Conservation (phyloP, 352 stramenopile species). For the Globisporangium yorkense region DNA sequence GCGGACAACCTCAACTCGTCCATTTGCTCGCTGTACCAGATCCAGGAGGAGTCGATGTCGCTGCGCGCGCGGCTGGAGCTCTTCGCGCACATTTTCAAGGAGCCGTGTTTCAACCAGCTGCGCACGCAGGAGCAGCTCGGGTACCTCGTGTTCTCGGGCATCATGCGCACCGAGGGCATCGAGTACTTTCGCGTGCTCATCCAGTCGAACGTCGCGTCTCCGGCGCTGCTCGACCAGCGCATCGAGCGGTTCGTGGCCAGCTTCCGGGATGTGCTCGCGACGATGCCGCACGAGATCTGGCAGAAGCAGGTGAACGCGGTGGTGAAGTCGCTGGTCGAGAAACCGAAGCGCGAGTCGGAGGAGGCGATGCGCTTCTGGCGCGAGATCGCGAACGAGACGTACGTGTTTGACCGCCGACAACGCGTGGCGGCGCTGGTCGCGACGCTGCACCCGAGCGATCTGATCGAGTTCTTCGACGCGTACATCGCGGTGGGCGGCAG, state of each 20-base stretch:
- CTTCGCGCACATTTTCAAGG: constrained; percentile 51
- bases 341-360: constrained; percentile 56
- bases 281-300: constrained; percentile 23
- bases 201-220: constrained; percentile 66
- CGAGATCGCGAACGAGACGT: constrained; percentile 65
- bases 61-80: constrained; percentile 39
- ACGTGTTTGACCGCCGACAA: constrained; percentile 56
- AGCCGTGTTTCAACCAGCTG: constrained; percentile 57
- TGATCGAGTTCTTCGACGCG: constrained; percentile 67
- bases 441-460: constrained; percentile 34
- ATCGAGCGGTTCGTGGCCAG: constrained; percentile 57
- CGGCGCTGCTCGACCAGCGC: constrained; percentile 56
- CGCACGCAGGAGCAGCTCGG: constrained; percentile 66
- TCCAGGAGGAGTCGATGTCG: constrained; percentile 30
- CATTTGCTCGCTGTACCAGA: constrained; percentile 44
- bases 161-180: constrained; percentile 34
- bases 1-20: constrained; percentile 53
- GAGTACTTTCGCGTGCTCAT: constrained; percentile 71
- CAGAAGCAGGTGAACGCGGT: constrained; percentile 61
- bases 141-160: constrained; percentile 62
- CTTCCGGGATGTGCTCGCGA: constrained; percentile 26
- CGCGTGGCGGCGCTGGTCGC: constrained; percentile 45
- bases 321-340: constrained; percentile 58
- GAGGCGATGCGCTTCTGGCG: constrained; percentile 42
- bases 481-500: constrained; percentile 22